Conservation (phyloP, 768 basidiomycete species). For the Collybia sordida region DNA sequence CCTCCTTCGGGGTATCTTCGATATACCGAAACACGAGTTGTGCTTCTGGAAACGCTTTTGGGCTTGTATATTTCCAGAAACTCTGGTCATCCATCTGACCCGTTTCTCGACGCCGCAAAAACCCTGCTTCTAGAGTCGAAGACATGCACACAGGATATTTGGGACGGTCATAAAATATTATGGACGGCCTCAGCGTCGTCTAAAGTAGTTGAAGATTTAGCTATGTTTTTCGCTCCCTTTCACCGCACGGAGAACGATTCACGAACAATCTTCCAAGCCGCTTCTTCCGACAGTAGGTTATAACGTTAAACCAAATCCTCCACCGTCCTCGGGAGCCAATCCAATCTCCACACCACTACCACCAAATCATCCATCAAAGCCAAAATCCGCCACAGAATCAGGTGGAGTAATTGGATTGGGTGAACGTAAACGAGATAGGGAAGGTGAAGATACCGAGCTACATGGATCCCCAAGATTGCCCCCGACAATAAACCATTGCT, state of each 20-base stretch:
- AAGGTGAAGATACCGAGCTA: background rate
- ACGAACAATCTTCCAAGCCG: constrained; percentile 15
- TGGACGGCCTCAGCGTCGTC: constrained; percentile 21
- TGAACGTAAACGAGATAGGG: constrained; percentile 19
- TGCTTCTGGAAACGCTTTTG: constrained; percentile 26
- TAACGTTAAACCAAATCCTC: background rate
- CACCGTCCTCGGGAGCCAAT: too few species aligned
- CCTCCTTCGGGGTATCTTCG: constrained; percentile 29
- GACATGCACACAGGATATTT: constrained; percentile 26
- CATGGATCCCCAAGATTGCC: background rate
- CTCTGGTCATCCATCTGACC: constrained; percentile 7
- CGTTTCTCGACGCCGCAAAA: constrained; percentile 11
- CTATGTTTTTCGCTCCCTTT: constrained; percentile 23
- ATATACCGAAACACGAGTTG: constrained; percentile 26
- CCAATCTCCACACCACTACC: background rate
- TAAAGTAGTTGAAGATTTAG: constrained; percentile 20
- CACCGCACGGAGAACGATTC: constrained; percentile 19
- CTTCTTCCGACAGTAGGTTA: constrained; percentile 16
- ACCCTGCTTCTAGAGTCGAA: constrained; percentile 18
- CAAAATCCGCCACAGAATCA: background rate
- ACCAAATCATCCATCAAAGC: constrained; percentile 7
- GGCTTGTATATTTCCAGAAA: constrained; percentile 18
- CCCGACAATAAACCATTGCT: background rate
- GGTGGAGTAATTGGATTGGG: constrained; percentile 2
- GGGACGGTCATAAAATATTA: constrained; percentile 23